Evolutionary conservation across 768 basidiomycete genomes (phyloP), one percentile per base, ranked within the genome.

Genomic region (Rhizopogon vesiculosus): DNA sequence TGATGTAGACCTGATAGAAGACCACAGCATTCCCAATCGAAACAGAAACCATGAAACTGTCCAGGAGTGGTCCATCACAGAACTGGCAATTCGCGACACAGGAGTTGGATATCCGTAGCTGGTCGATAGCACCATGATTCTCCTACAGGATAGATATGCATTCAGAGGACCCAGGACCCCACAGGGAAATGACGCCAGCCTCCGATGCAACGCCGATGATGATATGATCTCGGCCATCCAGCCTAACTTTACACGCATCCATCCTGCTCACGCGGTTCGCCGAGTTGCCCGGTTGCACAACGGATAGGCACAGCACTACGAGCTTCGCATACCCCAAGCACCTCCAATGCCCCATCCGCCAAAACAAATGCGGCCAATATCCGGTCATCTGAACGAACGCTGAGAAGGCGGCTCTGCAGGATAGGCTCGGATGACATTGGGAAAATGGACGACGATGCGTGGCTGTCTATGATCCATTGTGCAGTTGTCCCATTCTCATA

Each of bases 131-230:
- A 1, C 85, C 88, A 56, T 79, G 78, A 0, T 77, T 72, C 10
- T 84, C 82, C 50, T 86, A 83, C 38, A 91, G 66, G 49, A 84
- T 74, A 52, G 77, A 72, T 41, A 91, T 78, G 56, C 84, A 83
- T 59, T 85, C 85, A 10, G 79, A 77, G 6, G 83, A 83, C n/a
- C 71, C 61, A 8, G 76, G 81, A 62, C 92, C 89, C 91, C 90
- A 93, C 12, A 93, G 62, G 0, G 91, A 88, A 19, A 92, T 75
- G 9, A 80, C 73, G 9, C 91, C 90, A 1, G 79, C 76, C 50
- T 84, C 79, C 3, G 89, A 86, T 16, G 82, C 81, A 10, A 80
- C 79, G 42, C 76, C 83, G 15, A 91, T 66, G 57, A 92, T 75
- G 15, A 84, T 66, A 18, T 78, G 79, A 13, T 69, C 69, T 45